These are phyloP conservation scores for Botrytis porri DNA, from an alignment of 2,329 filamentous ascomycete species.

Conservation along the genomic window DNA sequence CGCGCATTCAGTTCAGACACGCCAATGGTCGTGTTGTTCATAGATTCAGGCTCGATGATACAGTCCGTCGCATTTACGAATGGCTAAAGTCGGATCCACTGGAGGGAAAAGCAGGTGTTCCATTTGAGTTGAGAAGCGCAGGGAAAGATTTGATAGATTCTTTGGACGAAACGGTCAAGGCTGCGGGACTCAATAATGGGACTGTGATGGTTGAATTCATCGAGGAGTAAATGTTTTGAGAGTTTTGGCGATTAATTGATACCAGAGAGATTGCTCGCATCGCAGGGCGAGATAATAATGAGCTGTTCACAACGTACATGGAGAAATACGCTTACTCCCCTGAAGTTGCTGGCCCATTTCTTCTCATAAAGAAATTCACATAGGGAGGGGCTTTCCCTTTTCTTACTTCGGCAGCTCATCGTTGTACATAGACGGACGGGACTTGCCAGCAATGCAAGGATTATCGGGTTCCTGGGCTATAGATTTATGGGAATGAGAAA, in stretches of 20 bases:
- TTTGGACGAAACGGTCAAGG: slow-evolving; percentile 71
- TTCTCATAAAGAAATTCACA: neutral
- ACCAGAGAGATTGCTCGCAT: slow-evolving; percentile 10
- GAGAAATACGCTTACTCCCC: neutral
- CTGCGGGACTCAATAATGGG: slow-evolving; percentile 84
- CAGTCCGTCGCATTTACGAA: slow-evolving; percentile 83
- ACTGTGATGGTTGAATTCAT: slow-evolving; percentile 94
- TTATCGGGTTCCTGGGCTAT: slow-evolving; percentile 2
- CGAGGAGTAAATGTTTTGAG: slow-evolving; percentile 43
- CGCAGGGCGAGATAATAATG: slow-evolving; percentile 9
- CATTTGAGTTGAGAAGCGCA: slow-evolving; percentile 87
- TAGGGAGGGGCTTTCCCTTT: neutral
- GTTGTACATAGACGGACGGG: slow-evolving; percentile 8
- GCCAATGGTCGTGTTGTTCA: slow-evolving; percentile 81
- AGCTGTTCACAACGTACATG: neutral
- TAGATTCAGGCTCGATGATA: slow-evolving; percentile 74
- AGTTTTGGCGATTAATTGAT: slow-evolving; percentile 6
- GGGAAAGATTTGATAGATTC: slow-evolving; percentile 79
- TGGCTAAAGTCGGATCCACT: slow-evolving; percentile 90
- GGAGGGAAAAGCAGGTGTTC: slow-evolving; percentile 71
- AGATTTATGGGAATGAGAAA: slow-evolving; percentile 7
- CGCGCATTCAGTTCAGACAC: slow-evolving; percentile 89
- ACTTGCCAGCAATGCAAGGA: neutral
- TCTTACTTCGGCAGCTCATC: neutral
- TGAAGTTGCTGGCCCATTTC: neutral